Evolutionary conservation across 768 basidiomycete genomes (phyloP), one percentile per base, ranked within the genome.

Genomic region (Mycena olivaceomarginata): DNA sequence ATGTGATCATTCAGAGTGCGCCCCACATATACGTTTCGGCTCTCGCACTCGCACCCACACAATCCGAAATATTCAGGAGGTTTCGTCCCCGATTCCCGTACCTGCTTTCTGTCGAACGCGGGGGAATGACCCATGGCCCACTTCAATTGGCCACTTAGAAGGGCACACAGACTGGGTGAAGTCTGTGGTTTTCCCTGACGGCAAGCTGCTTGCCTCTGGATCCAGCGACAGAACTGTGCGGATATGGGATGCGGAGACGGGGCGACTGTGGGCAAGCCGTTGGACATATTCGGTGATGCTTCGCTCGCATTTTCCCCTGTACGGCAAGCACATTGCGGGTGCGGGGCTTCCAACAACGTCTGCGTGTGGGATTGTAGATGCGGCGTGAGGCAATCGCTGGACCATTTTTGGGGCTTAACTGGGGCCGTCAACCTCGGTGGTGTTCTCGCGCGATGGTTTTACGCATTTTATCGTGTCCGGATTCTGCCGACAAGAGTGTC

Each of bases 21-120:
- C 68, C 69, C 6, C 75, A 76, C 46, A 40, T 76, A 2, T 70
- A 76, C 31, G 5, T 76, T 2, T 70, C 75, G 10, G 68, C 68
- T 11, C 37, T 76, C 16, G 63, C 64, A 7, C 15, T 66, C 0
- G 46, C 64, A 45, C 62, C 75, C 40, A 4, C 5, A n/a, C 5
- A 63, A 4, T 71, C 70, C 18, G 16, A 62, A 7, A 40, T 71
- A 40, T 16, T 6, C 2, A 62, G 4, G 15, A 4, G 6, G n/a
- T 71, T 71, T 22, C 16, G 18, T 1, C 59, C 59, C 5, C 25
- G 48, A 51, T 63, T 71, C 20, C 57, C 68, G 7, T 4, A 37
- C 2, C n/a, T 70, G 37, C 11, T 70, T 3, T 15, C 4, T 11
- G 16, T 70, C 13, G 4, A 43, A n/a, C 9, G 39, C 57, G 68